A percentile compares a stretch with the other conserved stretches of the same genome.
Conservation (phyloP, 768 basidiomycete genomes). For the Calocybe gangraenosa region DNA sequence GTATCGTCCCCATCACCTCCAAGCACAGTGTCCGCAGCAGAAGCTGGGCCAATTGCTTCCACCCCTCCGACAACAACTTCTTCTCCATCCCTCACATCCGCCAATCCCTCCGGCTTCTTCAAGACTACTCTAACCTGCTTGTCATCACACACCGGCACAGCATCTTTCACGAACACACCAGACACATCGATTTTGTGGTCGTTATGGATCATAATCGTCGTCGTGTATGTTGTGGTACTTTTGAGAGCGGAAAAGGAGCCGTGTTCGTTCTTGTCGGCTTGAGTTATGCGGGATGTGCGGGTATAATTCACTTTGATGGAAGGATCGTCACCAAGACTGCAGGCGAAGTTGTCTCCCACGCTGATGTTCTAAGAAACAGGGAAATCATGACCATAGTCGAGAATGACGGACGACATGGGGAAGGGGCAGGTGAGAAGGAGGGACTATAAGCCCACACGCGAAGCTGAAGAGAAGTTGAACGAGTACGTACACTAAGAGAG, state of each 20-base stretch:
- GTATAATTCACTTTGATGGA: conserved; percentile 41
- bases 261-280: conserved; percentile 28
- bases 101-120: conserved; percentile 42
- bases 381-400: background rate
- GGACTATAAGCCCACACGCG: too few relatives aligned
- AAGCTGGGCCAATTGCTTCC: too few relatives aligned
- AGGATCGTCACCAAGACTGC: conserved; percentile 48
- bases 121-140: conserved; percentile 41
- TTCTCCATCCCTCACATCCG: conserved; percentile 37
- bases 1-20: too few relatives aligned
- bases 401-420: background rate
- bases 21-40: too few relatives aligned
- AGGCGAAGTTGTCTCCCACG: conserved; percentile 47
- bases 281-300: conserved; percentile 32
- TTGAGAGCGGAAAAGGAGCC: conserved; percentile 41
- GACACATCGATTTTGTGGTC: conserved; percentile 41
- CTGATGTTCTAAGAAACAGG: conserved; percentile 44
- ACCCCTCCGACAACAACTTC: conserved; percentile 29
- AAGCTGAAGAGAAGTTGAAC: too few relatives aligned
- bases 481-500: conserved; percentile 37
- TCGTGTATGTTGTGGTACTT: conserved; percentile 41
- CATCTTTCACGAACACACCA: conserved; percentile 43
- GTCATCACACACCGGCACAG: conserved; percentile 39
- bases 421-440: too few relatives aligned
- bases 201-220: conserved; percentile 42